These are phyloP conservation scores for Prunella vulgaris DNA, from an alignment of 257 asterid species.

Conservation along the genomic window DNA sequence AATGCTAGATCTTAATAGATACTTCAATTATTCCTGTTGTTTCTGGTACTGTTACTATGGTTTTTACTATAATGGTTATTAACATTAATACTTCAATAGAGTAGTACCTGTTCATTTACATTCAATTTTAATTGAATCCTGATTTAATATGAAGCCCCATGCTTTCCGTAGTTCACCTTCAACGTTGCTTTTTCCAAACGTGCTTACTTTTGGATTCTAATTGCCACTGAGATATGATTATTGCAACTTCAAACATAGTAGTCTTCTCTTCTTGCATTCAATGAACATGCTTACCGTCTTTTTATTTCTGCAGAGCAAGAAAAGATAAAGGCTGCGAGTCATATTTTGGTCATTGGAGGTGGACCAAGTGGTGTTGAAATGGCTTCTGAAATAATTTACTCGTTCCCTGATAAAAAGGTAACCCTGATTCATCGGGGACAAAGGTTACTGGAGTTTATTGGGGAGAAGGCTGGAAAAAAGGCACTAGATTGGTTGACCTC, in stretches of 20 bases:
- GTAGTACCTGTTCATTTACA: not conserved
- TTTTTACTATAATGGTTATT: not conserved
- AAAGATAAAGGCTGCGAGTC: constrained; percentile 61
- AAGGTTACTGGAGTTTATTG: constrained; percentile 63
- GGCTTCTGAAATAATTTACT: constrained; percentile 69
- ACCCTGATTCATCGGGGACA: constrained; percentile 70
- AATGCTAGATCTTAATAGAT: not conserved
- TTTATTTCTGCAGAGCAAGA: constrained; percentile 45
- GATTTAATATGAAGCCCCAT: not conserved
- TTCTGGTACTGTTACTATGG: not conserved
- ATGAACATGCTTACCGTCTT: not conserved
- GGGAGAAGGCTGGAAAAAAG: constrained; percentile 61
- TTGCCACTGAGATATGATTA: not conserved
- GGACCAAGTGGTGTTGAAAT: constrained; percentile 93
- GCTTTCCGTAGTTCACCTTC: not conserved
- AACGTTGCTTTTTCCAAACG: not conserved
- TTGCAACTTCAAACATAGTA: not conserved
- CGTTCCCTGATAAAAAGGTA: constrained; percentile 80
- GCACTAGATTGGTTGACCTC: constrained; percentile 66
- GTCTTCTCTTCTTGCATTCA: not conserved
- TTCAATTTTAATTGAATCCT: not conserved
- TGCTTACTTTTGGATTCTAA: not conserved
- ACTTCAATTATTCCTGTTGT: not conserved
- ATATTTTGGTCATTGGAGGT: constrained; percentile 75
- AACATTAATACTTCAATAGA: no score